Evolutionary conservation across 2,329 filamentous ascomycete genomes (phyloP).

Genomic region (Phymatotrichopsis omnivora): DNA sequence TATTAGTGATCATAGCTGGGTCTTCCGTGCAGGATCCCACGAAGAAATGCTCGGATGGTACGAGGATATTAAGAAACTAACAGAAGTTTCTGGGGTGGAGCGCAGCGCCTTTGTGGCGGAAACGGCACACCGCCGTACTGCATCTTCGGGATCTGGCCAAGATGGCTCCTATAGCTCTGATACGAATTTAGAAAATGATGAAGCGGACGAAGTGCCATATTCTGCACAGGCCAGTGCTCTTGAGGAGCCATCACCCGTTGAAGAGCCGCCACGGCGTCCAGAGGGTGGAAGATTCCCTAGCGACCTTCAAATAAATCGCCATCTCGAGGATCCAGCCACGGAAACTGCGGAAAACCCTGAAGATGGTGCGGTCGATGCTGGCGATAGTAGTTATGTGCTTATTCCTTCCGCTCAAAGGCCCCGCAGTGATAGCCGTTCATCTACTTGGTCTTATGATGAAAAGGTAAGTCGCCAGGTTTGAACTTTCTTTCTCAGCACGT

Average conservation of each 20-base stretch:
- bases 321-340: conserved; percentile 38
- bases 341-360: conserved; percentile 38
- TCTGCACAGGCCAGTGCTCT: conserved; percentile 46
- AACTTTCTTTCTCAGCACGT: not conserved
- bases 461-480: conserved; percentile 20
- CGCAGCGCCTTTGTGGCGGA: conserved; percentile 77
- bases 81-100: conserved; percentile 79
- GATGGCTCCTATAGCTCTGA: conserved; percentile 25
- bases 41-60: conserved; percentile 98
- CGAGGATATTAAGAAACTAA: conserved; percentile 81
- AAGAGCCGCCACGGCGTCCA: conserved; percentile 35
- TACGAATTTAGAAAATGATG: conserved; percentile 38
- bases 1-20: conserved; percentile 52
- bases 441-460: conserved; percentile 31
- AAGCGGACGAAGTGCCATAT: conserved; percentile 55
- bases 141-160: conserved; percentile 58
- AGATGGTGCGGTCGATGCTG: conserved; percentile 47
- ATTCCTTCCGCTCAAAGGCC: conserved; percentile 21
- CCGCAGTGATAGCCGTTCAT: conserved; percentile 33
- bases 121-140: conserved; percentile 57
- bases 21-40: conserved; percentile 61
- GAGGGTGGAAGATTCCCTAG: conserved; percentile 90
- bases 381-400: conserved; percentile 39
- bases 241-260: conserved; percentile 33
- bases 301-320: conserved; percentile 78